These are phyloP conservation scores for Colletotrichum lupini DNA, from an alignment of 2,329 filamentous ascomycete species.

Conservation along the genomic window DNA sequence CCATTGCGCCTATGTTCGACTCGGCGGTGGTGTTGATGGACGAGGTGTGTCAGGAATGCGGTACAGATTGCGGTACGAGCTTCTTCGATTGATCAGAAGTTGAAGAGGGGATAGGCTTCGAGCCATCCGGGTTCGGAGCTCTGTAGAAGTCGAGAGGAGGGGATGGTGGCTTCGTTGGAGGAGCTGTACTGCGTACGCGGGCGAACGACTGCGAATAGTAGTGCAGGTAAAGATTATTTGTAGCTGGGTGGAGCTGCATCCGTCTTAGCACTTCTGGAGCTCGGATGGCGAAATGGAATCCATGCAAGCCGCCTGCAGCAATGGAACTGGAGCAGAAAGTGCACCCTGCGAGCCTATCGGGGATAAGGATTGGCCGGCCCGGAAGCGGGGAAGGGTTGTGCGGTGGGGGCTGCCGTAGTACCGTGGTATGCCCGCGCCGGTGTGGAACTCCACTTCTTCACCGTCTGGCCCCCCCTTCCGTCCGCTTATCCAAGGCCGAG, in stretches of 20 bases:
- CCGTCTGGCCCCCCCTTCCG: constrained; percentile 9
- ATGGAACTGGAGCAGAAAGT: constrained; percentile 19
- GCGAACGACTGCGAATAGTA: not conserved
- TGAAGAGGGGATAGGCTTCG: not conserved
- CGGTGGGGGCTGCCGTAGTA: not conserved
- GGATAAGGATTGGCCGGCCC: constrained; percentile 35
- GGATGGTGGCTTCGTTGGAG: not conserved
- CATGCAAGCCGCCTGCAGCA: constrained; percentile 15
- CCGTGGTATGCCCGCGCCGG: constrained; percentile 12
- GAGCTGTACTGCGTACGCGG: not conserved
- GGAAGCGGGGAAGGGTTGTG: constrained; percentile 19
- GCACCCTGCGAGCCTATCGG: constrained; percentile 19
- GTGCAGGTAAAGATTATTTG: constrained; percentile 19
- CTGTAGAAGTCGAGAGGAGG: not conserved
- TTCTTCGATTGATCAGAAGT: not conserved
- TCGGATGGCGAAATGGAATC: constrained; percentile 31
- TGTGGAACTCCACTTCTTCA: constrained; percentile 12
- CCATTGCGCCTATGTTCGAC: constrained; percentile 39
- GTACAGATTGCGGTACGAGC: too few relatives aligned
- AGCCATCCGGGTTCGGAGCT: constrained; percentile 2
- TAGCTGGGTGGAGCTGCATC: constrained; percentile 25
- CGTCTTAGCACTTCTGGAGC: constrained; percentile 34
- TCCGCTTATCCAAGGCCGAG: constrained; percentile 14
- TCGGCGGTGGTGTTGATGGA: not conserved
- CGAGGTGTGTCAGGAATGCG: not conserved